Conservation (phyloP, 257 asterid genomes). For the Paulownia fortunei region DNA sequence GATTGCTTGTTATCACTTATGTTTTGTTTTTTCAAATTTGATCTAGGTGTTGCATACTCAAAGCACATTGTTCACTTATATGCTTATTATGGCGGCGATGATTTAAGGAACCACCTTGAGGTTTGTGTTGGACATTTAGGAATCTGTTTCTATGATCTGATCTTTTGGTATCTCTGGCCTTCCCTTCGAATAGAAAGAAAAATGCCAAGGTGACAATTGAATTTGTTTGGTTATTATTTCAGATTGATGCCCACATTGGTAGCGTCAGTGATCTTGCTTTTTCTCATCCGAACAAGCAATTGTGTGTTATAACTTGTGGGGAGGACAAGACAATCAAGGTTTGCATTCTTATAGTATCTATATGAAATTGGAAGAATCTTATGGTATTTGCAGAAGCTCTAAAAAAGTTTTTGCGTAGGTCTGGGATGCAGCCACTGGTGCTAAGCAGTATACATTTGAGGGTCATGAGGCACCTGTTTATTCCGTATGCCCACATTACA, state of each 20-base stretch:
- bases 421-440: constrained; percentile 63
- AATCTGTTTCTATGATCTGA: background rate
- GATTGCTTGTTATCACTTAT: constrained; percentile 3
- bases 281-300: constrained; percentile 52
- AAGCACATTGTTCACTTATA: constrained; percentile 70
- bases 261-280: constrained; percentile 70
- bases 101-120: constrained; percentile 61
- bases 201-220: background rate
- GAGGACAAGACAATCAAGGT: constrained; percentile 79
- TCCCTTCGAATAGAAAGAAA: background rate
- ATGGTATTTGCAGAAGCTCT: constrained; percentile 26
- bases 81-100: constrained; percentile 51
- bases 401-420: constrained; percentile 40
- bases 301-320: constrained; percentile 69
- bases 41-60: constrained; percentile 79
- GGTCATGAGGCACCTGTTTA: constrained; percentile 63
- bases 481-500: constrained; percentile 54
- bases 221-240: constrained; percentile 29
- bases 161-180: background rate
- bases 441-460: constrained; percentile 45
- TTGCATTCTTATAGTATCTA: constrained; percentile 14
- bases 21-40: constrained; percentile 16
- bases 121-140: constrained; percentile 44
- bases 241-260: constrained; percentile 77
- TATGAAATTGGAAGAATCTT: constrained; percentile 8